Evolutionary conservation across 176 grass and related monocot species (phyloP), one percentile per base, ranked within the genome.

Genomic region (Zoysia pacifica): DNA sequence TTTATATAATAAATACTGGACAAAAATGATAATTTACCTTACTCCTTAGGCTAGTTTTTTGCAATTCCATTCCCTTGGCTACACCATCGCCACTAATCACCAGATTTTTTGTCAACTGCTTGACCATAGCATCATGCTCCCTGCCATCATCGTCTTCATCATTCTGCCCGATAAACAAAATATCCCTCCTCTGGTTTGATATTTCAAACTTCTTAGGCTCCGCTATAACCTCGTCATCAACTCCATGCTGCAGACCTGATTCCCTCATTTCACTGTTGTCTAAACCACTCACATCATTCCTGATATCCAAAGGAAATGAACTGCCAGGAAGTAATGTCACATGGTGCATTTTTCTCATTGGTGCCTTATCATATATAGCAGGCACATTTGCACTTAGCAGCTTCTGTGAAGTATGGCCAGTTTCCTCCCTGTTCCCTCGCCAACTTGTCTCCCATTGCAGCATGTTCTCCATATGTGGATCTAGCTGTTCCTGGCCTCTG

Each of bases 11-110:
- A 50, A 39, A 70, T 20, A 50, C 35, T 53, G 64, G 48, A 46
- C 14, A 59, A 60, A 60, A 60, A 51, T 60, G 53, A 54, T 42
- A 38, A 82, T 83, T 88, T 91, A 94, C 91, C 91, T 94, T 94
- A 78, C 72, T 79, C 80, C 86, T 82, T 49, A 68, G 72, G 62
- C 49, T 72, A 69, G 62, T 72, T 73, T 76, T 80, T 48, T 55
- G 83, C 70, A 72, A 16, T 41, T 81, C 19, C 60, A 48, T 46
- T n/a, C 65, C 79, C 62, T 88, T 86, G 45, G 65, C 62, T 70
- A 75, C 80, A 18, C 2, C 39, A 85, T 81, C 78, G 46, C 48
- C 74, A 45, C 63, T 71, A 54, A 90, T 74, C 45, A 76, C 74
- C 66, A 88, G 9, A 28, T 42, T 63, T 76, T 78, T 48, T 38